These are phyloP conservation scores for Quercus phellos DNA, from an alignment of 331 rosid species.

Conservation along the genomic window DNA sequence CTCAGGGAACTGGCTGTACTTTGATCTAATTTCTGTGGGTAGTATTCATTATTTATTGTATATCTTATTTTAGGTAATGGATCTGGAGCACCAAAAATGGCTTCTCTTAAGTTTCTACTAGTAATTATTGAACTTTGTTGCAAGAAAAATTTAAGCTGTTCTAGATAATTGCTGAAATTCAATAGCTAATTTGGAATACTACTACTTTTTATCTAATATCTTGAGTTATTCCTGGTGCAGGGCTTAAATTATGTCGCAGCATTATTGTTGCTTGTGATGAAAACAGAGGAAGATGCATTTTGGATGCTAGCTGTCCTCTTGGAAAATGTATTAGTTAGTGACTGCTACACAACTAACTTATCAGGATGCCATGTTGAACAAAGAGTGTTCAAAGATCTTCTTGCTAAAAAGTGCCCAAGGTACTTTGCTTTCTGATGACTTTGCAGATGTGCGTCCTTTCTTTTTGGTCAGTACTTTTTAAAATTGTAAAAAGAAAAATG, in stretches of 20 bases:
- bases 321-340: conserved; percentile 89
- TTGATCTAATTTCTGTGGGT: not conserved
- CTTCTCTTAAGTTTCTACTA: not conserved
- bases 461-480: conserved; percentile 20
- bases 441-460: not conserved
- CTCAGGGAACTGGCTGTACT: not conserved
- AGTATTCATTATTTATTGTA: not conserved
- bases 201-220: conserved; percentile 10
- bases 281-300: conserved; percentile 97
- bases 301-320: conserved; percentile 97
- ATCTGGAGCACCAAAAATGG: not conserved
- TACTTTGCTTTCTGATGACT: conserved; percentile 20
- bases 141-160: not conserved
- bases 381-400: conserved; percentile 90
- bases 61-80: not conserved
- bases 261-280: conserved; percentile 89
- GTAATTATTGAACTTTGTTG: not conserved
- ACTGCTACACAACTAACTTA: conserved; percentile 89
- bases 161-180: not conserved
- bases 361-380: conserved; percentile 99
- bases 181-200: conserved; percentile 5
- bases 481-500: conserved; percentile 32
- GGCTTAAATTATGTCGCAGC: conserved; percentile 98
- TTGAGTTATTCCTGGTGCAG: conserved; percentile 39
- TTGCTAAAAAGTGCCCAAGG: conserved; percentile 85